These are phyloP conservation scores for Eragrostis tef DNA, from an alignment of 202 grass and related monocot genomes.

Conservation along the genomic window DNA sequence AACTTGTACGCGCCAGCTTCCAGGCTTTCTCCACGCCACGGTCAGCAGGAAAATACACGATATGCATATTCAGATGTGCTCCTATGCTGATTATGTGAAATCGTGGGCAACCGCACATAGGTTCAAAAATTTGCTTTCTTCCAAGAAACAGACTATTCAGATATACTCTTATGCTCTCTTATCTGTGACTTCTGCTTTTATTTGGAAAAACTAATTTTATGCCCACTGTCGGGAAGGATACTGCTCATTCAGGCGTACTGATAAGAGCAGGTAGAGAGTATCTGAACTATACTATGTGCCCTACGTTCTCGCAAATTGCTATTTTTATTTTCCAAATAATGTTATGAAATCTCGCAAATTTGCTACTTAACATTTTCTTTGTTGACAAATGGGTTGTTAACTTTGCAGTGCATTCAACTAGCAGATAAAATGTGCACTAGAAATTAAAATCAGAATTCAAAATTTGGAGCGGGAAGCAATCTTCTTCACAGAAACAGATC, in stretches of 20 bases:
- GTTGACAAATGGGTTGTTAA: no score
- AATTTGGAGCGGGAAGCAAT: no score
- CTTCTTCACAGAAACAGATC: neutral
- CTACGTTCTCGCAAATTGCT: neutral
- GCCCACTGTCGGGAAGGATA: neutral
- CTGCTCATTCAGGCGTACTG: neutral
- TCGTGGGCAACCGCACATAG: neutral
- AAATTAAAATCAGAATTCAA: no score
- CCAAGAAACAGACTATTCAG: neutral
- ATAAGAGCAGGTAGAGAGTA: neutral
- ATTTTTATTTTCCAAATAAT: slow-evolving; percentile 1
- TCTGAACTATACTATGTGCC: neutral
- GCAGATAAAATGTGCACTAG: no score
- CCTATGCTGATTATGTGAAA: neutral
- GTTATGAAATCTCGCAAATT: no score
- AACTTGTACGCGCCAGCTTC: neutral
- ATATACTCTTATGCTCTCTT: neutral
- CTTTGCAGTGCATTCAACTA: no score
- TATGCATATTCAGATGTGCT: neutral
- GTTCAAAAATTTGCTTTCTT: neutral
- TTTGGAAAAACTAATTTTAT: neutral
- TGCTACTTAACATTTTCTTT: no score
- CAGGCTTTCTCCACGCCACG: neutral
- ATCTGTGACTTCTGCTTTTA: neutral
- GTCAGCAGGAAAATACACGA: no score